Evolutionary conservation across 2,329 filamentous ascomycete genomes (phyloP), one percentile per base, ranked within the genome.

Genomic region (Monosporascus sp.): DNA sequence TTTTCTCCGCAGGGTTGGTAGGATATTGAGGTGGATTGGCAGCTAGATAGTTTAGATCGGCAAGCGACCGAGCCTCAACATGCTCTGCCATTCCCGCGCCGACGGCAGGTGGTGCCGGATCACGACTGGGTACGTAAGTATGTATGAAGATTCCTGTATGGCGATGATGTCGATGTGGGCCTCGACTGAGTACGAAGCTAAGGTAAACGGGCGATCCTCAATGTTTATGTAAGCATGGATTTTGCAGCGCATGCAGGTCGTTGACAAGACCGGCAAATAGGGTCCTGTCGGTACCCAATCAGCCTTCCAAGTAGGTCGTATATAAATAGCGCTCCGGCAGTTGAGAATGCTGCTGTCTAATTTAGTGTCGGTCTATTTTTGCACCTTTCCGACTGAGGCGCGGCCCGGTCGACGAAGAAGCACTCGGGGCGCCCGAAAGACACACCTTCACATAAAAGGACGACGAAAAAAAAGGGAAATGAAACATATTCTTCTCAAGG

Each of bases 11-110:
- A 5, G 89, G 88, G 65, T 89, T 89, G 64, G 87, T 81, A 49
- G 91, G 90, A 69, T 96, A 94, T 63, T 86, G 81, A 47, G 94
- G 93, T 43, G 93, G 94, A 64, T 96, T 91, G 50, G 88, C 82
- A 58, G 94, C 93, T 58, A 97, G 81, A 43, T 81, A 76, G 59
- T 90, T 94, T 59, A 99, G 80, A 51, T 84, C 79, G 51, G 88
- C 88, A 45, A 97, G 77, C 46, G 93, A 97, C 63, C 81, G 85
- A 61, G 93, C 94, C 77, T 96, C 89, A 63, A 94, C 78, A 51
- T 70, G 60, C 51, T 70, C 52, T 58, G 70, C 55, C 70, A 75
- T 67, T 26, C 43, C 43, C 43, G 43, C 31, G 22, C n/a, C 5
- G 11, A 24, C 20, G 11, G 43, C 20, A 45, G 43, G 24, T 28